Conservation (phyloP, 371 early-diverging fungal genomes). For the Mortierella sp. region DNA sequence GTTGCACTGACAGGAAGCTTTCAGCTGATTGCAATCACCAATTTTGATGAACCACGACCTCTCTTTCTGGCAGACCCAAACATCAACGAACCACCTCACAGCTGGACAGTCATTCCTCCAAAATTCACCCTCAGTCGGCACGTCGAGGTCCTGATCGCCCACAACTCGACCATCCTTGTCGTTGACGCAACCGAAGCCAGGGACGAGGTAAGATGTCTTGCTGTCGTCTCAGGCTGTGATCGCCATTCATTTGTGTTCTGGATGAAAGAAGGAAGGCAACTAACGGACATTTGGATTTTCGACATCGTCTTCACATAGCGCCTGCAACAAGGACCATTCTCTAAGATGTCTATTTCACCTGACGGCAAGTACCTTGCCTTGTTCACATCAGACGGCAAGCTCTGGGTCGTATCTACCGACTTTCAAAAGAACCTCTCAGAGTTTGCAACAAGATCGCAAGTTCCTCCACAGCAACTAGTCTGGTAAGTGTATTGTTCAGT, state of each 20-base stretch:
- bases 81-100: constrained; percentile 79
- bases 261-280: neutral
- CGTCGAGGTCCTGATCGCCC: constrained; percentile 90
- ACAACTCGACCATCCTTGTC: constrained; percentile 82
- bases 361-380: constrained; percentile 94
- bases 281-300: neutral
- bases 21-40: constrained; percentile 85
- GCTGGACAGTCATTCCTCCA: constrained; percentile 95
- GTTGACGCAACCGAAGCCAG: constrained; percentile 86
- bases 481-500: constrained; percentile 70
- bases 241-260: neutral
- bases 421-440: constrained; percentile 95
- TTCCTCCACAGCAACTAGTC: constrained; percentile 84
- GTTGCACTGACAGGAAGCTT: constrained; percentile 91
- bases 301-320: constrained; percentile 60
- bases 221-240: neutral
- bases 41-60: constrained; percentile 90
- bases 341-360: constrained; percentile 90
- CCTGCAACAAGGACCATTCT: constrained; percentile 92
- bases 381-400: constrained; percentile 82
- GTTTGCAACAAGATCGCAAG: constrained; percentile 77
- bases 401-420: constrained; percentile 97
- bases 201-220: constrained; percentile 79
- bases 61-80: constrained; percentile 83
- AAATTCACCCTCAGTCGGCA: constrained; percentile 89